Conservation (phyloP, 768 basidiomycete genomes). For the Lentinula sp. region DNA sequence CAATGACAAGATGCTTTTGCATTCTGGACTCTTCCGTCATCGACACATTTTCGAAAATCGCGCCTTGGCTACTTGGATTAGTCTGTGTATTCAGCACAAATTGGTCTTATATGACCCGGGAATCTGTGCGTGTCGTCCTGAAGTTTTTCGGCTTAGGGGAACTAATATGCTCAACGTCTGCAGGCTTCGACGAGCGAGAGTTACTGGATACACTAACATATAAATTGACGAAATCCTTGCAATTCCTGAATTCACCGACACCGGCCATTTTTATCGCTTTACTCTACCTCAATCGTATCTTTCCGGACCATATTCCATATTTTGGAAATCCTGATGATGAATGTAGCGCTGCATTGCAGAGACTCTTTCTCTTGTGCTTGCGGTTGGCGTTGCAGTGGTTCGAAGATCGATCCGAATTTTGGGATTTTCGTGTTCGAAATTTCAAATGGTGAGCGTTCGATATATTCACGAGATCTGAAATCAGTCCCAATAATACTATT, state of each 20-base stretch:
- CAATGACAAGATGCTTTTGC: background rate
- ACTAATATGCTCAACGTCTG: background rate
- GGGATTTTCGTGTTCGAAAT: background rate
- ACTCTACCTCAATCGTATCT: conserved; percentile 1
- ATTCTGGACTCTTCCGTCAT: background rate
- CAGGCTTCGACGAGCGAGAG: background rate
- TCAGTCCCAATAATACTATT: background rate
- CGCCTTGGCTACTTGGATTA: background rate
- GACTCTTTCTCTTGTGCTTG: background rate
- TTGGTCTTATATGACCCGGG: background rate
- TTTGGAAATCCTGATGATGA: background rate
- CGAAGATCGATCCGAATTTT: background rate
- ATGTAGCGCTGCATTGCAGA: background rate
- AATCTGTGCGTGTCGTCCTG: background rate
- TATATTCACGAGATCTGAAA: background rate
- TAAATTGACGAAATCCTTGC: background rate
- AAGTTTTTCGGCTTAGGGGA: too few relatives aligned
- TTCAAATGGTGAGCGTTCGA: background rate
- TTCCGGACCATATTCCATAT: background rate
- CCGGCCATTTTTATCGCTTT: background rate
- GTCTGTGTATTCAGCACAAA: background rate
- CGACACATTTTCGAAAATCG: background rate
- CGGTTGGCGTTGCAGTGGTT: background rate
- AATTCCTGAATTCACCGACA: background rate
- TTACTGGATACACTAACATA: background rate